Conservation (phyloP, 2,329 filamentous ascomycete species). For the Exophiala viscosa region DNA sequence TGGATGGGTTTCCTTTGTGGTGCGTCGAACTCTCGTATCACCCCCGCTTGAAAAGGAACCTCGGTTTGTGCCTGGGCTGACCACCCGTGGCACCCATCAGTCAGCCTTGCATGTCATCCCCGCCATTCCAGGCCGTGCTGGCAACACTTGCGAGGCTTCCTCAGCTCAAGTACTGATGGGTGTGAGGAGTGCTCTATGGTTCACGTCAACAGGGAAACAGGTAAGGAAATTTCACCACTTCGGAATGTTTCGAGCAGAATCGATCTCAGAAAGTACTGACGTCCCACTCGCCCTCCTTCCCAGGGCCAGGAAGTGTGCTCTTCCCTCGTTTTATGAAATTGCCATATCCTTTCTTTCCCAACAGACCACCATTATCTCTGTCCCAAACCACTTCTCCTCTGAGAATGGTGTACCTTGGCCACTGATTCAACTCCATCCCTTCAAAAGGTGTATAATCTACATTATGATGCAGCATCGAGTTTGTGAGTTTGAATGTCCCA, state of each 20-base stretch:
- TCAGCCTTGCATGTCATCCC: too few relatives aligned
- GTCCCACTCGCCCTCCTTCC: conserved; percentile 32
- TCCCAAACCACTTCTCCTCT: conserved; percentile 54
- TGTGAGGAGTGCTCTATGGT: too few relatives aligned
- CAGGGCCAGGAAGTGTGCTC: conserved; percentile 34
- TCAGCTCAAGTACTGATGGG: too few relatives aligned
- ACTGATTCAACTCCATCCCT: conserved; percentile 54
- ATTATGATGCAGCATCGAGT: conserved; percentile 57
- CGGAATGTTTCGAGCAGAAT: not conserved
- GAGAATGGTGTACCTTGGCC: conserved; percentile 60
- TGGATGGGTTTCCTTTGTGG: too few relatives aligned
- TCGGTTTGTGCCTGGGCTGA: too few relatives aligned
- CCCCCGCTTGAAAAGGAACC: too few relatives aligned
- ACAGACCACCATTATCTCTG: conserved; percentile 50
- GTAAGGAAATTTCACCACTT: not conserved
- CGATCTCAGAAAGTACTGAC: conserved; percentile 17
- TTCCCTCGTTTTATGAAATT: conserved; percentile 47
- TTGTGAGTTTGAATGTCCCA: conserved; percentile 46
- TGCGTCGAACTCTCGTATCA: too few relatives aligned
- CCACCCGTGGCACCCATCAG: too few relatives aligned
- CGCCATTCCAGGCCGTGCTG: too few relatives aligned
- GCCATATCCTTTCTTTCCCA: conserved; percentile 49
- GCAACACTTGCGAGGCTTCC: too few relatives aligned
- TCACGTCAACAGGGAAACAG: not conserved
- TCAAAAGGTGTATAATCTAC: conserved; percentile 63